Percentiles rank a stretch among this genome's conserved stretches.
Evolutionary conservation across 768 basidiomycete species (phyloP).

Genomic region (Rhizopogon vesiculosus): DNA sequence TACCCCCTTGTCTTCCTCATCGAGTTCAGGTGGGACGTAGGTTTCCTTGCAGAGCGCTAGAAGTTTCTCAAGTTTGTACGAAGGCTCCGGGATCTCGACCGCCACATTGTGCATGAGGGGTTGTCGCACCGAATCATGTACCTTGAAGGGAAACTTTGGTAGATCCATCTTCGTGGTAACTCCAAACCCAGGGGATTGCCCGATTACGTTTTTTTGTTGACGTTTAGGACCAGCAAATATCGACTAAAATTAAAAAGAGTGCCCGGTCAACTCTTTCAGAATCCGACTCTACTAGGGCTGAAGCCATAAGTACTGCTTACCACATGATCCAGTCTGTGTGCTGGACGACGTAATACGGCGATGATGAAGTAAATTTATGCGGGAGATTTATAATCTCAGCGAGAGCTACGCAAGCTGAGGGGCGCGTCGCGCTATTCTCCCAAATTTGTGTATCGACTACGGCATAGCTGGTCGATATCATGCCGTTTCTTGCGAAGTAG

Average conservation of each 20-base stretch:
- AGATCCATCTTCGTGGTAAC: background rate
- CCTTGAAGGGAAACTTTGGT: constrained; percentile 34
- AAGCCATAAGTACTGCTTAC: constrained; percentile 31
- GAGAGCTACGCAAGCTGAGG: constrained; percentile 50
- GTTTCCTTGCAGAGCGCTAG: constrained; percentile 37
- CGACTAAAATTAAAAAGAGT: constrained; percentile 34
- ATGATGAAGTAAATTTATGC: constrained; percentile 42
- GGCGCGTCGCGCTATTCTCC: constrained; percentile 45
- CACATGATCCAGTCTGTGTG: constrained; percentile 70
- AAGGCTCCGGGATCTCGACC: constrained; percentile 55
- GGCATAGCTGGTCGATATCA: constrained; percentile 45
- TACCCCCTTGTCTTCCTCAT: constrained; percentile 45
- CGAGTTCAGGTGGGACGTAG: constrained; percentile 38
- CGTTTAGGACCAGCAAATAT: constrained; percentile 53
- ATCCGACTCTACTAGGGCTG: background rate
- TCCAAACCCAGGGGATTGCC: no score
- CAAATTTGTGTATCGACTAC: constrained; percentile 29
- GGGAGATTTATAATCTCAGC: constrained; percentile 66
- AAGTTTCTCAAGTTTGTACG: constrained; percentile 47
- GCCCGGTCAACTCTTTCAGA: background rate
- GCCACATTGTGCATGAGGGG: constrained; percentile 8
- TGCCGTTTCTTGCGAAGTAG: constrained; percentile 60
- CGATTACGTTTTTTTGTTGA: background rate
- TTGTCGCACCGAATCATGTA: constrained; percentile 36
- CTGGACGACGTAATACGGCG: constrained; percentile 57